phyloP scores from a whole-genome alignment of 2,329 filamentous ascomycete species.

The Colletotrichum caudatum region DNA sequence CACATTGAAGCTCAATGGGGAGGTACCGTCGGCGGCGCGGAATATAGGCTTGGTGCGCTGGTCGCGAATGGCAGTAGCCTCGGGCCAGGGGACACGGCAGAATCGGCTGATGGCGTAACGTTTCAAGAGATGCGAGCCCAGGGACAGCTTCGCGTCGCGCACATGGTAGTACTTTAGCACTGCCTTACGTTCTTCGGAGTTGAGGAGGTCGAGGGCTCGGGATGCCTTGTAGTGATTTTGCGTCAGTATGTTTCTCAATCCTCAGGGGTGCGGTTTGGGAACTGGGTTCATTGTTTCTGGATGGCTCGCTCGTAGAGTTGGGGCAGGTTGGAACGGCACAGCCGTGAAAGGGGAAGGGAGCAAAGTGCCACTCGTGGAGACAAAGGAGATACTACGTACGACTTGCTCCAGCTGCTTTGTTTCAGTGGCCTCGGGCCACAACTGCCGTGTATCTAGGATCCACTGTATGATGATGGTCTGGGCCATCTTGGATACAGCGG shows the following conservation, averaged over 20 bases:
- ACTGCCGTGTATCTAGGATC: conserved; percentile 69
- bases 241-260: conserved; percentile 18
- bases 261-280: conserved; percentile 10
- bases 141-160: conserved; percentile 79
- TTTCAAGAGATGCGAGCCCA: conserved; percentile 80
- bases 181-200: conserved; percentile 65
- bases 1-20: conserved; percentile 76
- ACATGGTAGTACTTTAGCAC: conserved; percentile 74
- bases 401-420: conserved; percentile 61
- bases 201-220: conserved; percentile 65
- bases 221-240: conserved; percentile 57
- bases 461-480: conserved; percentile 68
- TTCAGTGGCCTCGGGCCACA: conserved; percentile 66
- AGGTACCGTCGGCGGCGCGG: conserved; percentile 59
- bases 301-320: conserved; percentile 9
- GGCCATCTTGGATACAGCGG: conserved; percentile 32
- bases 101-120: conserved; percentile 73
- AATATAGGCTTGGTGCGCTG: conserved; percentile 66
- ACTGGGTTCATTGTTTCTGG: conserved; percentile 8
- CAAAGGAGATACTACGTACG: conserved; percentile 52
- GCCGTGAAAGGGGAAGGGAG: conserved; percentile 21
- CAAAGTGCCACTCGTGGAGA: not conserved
- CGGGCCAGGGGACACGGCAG: conserved; percentile 70
- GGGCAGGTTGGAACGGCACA: conserved; percentile 9
- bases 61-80: conserved; percentile 68